phyloP scores from a whole-genome alignment of 2,329 filamentous ascomycete genomes.

The Blastomyces parvus region DNA sequence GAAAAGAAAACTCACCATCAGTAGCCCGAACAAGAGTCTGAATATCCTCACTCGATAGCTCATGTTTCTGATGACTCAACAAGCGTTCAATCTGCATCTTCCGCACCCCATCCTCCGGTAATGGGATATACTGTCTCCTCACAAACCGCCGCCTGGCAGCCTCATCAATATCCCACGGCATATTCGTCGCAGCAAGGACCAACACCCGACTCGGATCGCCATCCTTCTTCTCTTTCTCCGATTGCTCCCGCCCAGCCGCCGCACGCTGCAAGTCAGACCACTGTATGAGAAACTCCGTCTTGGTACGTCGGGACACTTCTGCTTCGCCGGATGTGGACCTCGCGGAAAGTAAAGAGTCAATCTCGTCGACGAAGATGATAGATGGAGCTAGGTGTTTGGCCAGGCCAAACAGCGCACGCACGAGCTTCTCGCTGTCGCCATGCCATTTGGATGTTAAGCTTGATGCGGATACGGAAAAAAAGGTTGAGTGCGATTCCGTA shows the following conservation, averaged over 20 bases:
- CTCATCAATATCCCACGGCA: slow-evolving; percentile 97
- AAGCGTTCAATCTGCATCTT: slow-evolving; percentile 69
- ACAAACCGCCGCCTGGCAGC: slow-evolving; percentile 86
- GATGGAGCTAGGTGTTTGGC: slow-evolving; percentile 82
- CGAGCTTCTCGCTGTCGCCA: slow-evolving; percentile 92
- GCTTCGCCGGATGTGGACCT: slow-evolving; percentile 71
- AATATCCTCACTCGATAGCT: slow-evolving; percentile 62
- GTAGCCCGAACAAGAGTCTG: slow-evolving; percentile 65
- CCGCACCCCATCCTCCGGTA: slow-evolving; percentile 77
- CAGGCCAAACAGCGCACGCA: slow-evolving; percentile 81
- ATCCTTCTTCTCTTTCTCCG: slow-evolving; percentile 52
- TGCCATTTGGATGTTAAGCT: slow-evolving; percentile 93
- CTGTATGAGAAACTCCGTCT: slow-evolving; percentile 95
- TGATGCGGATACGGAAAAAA: slow-evolving; percentile 93
- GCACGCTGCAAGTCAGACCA: slow-evolving; percentile 92
- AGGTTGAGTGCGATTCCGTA: slow-evolving; percentile 87
- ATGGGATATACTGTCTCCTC: slow-evolving; percentile 85
- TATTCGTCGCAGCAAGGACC: slow-evolving; percentile 87
- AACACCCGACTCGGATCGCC: slow-evolving; percentile 83
- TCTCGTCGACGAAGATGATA: slow-evolving; percentile 98
- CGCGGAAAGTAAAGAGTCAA: slow-evolving; percentile 83
- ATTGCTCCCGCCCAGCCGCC: slow-evolving; percentile 69
- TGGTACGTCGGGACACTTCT: slow-evolving; percentile 85
- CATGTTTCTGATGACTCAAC: slow-evolving; percentile 79
- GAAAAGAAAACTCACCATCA: slow-evolving; percentile 53